A percentile compares a stretch with the other conserved stretches of the same genome.
These are phyloP conservation scores for Fusarium sp. DNA, from an alignment of 2,329 filamentous ascomycete species.

Conservation along the genomic window DNA sequence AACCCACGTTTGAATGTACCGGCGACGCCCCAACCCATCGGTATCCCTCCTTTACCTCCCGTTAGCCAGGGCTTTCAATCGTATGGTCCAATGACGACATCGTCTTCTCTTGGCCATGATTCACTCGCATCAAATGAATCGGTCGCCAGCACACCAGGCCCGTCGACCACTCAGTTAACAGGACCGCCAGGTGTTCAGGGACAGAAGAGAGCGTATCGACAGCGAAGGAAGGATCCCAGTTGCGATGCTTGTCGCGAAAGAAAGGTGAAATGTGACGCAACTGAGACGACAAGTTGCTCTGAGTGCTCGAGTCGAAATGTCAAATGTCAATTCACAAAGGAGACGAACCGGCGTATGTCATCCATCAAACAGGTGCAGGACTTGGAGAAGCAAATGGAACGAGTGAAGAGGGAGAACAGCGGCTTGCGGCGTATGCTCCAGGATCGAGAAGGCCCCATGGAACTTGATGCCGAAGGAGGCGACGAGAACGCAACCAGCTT, in stretches of 20 bases:
- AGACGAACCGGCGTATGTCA: conserved; percentile 98
- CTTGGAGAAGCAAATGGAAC: conserved; percentile 89
- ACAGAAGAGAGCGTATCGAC: conserved; percentile 94
- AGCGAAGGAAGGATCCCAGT: conserved; percentile 94
- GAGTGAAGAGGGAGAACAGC: conserved; percentile 83
- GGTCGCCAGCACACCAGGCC: conserved; percentile 66
- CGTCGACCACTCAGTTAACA: conserved; percentile 51
- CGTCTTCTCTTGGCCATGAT: conserved; percentile 68
- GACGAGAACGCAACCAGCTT: conserved; percentile 68
- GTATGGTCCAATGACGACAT: conserved; percentile 65
- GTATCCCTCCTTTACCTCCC: conserved; percentile 65
- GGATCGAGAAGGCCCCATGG: conserved; percentile 64
- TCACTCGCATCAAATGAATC: conserved; percentile 72
- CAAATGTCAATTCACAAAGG: conserved; percentile 98
- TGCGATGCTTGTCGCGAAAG: conserved; percentile 95
- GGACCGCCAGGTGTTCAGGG: conserved; percentile 68
- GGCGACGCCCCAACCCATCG: conserved; percentile 66
- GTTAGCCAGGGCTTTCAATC: conserved; percentile 65
- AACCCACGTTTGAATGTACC: conserved; percentile 64
- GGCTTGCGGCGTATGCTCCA: conserved; percentile 76
- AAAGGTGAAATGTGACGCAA: conserved; percentile 92
- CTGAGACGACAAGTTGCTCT: conserved; percentile 94
- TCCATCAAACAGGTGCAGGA: conserved; percentile 99
- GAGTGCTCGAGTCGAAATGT: conserved; percentile 97
- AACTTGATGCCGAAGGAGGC: conserved; percentile 61